Conservation (phyloP, 2,329 filamentous ascomycete genomes). For the Aspergillus udagawae region DNA sequence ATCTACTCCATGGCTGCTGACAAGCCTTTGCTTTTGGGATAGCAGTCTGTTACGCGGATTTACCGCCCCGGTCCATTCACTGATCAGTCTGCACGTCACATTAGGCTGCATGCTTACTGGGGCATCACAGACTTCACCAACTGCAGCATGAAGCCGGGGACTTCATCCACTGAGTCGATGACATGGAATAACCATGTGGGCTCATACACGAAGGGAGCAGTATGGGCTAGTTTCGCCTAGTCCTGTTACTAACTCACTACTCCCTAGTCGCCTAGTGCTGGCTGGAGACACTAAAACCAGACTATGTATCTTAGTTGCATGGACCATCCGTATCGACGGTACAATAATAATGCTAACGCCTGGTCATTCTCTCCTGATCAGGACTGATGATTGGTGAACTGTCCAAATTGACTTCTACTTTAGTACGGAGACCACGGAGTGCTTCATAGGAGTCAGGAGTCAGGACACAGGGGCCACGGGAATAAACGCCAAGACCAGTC, state of each 20-base stretch:
- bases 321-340: neutral
- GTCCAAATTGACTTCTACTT: too few species aligned
- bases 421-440: neutral
- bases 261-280: neutral
- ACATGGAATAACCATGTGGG: neutral
- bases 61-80: too few species aligned
- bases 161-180: too few species aligned
- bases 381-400: neutral
- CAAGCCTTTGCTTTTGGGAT: too few species aligned
- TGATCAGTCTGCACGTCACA: constrained; percentile 12
- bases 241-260: neutral
- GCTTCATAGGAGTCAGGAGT: neutral
- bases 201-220: neutral
- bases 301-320: neutral
- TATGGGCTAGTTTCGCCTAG: constrained; percentile 1
- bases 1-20: too few species aligned
- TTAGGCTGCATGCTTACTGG: constrained; percentile 13
- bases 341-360: neutral
- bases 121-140: neutral
- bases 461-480: neutral
- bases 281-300: neutral
- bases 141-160: neutral
- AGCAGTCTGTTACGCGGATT: too few species aligned
- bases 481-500: constrained; percentile 12
- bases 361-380: neutral